Evolutionary conservation across 2,329 filamentous ascomycete species (phyloP), one percentile per base, ranked within the genome.

Genomic region (Metarhizium brunneum): DNA sequence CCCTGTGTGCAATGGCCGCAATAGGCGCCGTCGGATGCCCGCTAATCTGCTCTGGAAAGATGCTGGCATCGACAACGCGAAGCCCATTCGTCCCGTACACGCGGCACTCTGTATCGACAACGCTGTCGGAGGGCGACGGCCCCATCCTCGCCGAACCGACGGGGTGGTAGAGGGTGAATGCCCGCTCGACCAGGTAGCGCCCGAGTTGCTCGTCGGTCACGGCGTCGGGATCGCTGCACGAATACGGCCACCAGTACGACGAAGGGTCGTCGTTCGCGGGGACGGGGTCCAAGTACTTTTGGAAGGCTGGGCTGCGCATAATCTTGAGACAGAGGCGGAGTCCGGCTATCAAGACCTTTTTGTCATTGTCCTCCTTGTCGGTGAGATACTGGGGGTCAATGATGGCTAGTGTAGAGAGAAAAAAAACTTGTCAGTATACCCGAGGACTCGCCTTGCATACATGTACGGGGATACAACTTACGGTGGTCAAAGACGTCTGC

Each of bases 31-130:
- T 61, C 25, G 60, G 60, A 53, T 62, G 60, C 4, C 60, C 60
- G 48, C 58, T 60, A 43, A 62, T 50, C 30, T 62, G 60, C 59
- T 71, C 73, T 1, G 80, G 79, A 57, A 79, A 84, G 5, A 77
- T 72, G 30, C 73, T 76, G 2, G 79, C 81, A 69, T 84, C 82
- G 2, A 84, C 80, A 16, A 84, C 81, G 30, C 82, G 70, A 51
- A 85, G 66, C 0, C 75, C 73, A 3, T 70, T 65, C 1, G 81
- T 75, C 4, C 80, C 80, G 35, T 76, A 69, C 3, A 84, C 81
- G 32, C 73, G 71, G 64, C 83, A 82, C 52, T 76, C 68, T 0
- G 70, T 69, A 63, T 84, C 78, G 54, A 84, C 60, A 30, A 60
- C 60, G 54, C 58, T 60, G 49, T 36, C 50, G 4, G 50, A 55